Percentiles rank a stretch among this genome's conserved stretches.
phyloP scores from a whole-genome alignment of 768 basidiomycete genomes.

The Hysterangium stoloniferum region DNA sequence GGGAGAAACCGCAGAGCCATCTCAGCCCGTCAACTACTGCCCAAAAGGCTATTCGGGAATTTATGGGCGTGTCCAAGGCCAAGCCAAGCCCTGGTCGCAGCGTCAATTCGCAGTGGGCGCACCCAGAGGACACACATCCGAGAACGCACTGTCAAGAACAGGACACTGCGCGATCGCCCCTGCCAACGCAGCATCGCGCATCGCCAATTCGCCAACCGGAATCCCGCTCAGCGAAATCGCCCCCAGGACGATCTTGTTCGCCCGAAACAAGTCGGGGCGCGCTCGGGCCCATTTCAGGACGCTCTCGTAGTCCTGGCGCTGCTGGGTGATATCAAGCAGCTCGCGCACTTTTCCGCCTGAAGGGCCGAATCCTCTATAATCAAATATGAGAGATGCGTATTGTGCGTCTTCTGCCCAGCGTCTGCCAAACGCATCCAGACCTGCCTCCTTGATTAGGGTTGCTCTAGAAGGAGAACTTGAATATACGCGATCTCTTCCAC shows the following conservation, averaged over 20 bases:
- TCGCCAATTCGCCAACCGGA: slow-evolving; percentile 13
- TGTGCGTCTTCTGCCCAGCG: slow-evolving; percentile 20
- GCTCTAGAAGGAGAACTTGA: slow-evolving; percentile 12
- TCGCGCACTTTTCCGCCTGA: slow-evolving; percentile 22
- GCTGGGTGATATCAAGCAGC: slow-evolving; percentile 16
- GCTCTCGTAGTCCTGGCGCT: slow-evolving; percentile 19
- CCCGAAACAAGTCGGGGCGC: slow-evolving; percentile 18
- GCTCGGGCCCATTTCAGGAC: slow-evolving; percentile 20
- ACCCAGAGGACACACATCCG: too few relatives aligned
- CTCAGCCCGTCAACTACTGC: neutral
- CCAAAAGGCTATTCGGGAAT: too few relatives aligned
- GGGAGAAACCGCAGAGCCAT: neutral
- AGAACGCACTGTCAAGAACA: slow-evolving; percentile 20
- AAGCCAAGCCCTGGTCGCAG: too few relatives aligned
- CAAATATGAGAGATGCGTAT: slow-evolving; percentile 23
- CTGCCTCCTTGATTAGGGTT: slow-evolving; percentile 24
- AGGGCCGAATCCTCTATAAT: slow-evolving; percentile 22
- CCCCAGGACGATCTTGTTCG: slow-evolving; percentile 23
- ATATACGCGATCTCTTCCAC: neutral
- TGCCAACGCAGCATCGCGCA: slow-evolving; percentile 18
- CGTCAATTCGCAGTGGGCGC: too few relatives aligned
- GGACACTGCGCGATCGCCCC: slow-evolving; percentile 23
- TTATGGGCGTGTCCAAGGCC: too few relatives aligned
- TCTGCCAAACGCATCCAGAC: slow-evolving; percentile 21
- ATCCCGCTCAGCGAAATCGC: slow-evolving; percentile 22